These are phyloP conservation scores for Fraxinus anomala DNA, from an alignment of 257 asterid species.

Conservation along the genomic window DNA sequence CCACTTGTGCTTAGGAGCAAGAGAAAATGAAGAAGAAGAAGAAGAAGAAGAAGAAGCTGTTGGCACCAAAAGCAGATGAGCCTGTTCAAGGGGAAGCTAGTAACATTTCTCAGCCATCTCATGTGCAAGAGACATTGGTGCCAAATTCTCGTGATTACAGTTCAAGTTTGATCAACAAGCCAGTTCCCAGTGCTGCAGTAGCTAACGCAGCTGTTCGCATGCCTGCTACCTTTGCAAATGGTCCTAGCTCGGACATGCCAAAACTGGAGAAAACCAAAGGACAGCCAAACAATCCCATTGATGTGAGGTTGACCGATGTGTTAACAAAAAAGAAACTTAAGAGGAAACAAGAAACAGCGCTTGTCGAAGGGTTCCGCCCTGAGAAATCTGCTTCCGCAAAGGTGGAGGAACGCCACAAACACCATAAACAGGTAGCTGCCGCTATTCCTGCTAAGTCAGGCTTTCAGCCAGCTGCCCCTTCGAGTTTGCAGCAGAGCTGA, in stretches of 20 bases:
- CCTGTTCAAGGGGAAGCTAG: conserved; percentile 36
- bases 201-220: conserved; percentile 38
- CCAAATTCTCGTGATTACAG: conserved; percentile 36
- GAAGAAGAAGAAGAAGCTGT: conserved; percentile 25
- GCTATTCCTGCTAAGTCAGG: conserved; percentile 28
- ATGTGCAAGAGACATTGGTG: conserved; percentile 41
- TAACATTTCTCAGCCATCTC: conserved; percentile 39
- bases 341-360: conserved; percentile 49
- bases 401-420: conserved; percentile 45
- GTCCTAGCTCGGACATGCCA: conserved; percentile 43
- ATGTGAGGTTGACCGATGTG: conserved; percentile 37
- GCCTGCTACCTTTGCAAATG: conserved; percentile 40
- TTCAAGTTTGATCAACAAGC: conserved; percentile 40
- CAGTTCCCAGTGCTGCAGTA: conserved; percentile 36
- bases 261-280: conserved; percentile 63
- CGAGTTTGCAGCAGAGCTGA: conserved; percentile 46
- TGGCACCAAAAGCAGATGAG: conserved; percentile 48
- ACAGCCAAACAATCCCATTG: conserved; percentile 34
- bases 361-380: conserved; percentile 39
- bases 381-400: conserved; percentile 43
- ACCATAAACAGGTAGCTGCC: conserved; percentile 40
- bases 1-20: conserved; percentile 46
- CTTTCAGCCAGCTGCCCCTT: conserved; percentile 31
- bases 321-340: conserved; percentile 60
- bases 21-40: conserved; percentile 69